A percentile compares a stretch with the other conserved stretches of the same genome.
Conservation (phyloP, 106 monocot species). For the Posidonia australis region DNA sequence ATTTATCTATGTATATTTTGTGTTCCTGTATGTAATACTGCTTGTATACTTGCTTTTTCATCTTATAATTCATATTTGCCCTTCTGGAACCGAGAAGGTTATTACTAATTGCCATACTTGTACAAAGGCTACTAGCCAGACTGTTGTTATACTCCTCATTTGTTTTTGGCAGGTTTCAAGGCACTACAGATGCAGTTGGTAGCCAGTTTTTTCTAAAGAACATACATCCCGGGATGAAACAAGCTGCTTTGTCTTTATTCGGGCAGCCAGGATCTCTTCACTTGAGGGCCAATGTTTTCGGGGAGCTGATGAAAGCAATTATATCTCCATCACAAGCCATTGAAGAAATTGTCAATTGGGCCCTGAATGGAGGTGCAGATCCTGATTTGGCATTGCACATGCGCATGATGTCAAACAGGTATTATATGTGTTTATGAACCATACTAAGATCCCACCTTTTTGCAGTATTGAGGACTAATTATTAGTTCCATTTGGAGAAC, state of each 20-base stretch:
- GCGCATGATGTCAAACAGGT: conserved; percentile 96
- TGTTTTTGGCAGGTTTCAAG: conserved; percentile 56
- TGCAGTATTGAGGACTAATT: no score
- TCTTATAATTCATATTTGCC: no score
- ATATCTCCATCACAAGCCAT: conserved; percentile 57
- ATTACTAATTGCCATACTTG: no score
- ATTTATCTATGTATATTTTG: no score
- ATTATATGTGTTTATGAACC: not conserved
- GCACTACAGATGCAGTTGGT: conserved; percentile 83
- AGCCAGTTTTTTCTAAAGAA: conserved; percentile 92
- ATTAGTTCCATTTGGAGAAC: no score
- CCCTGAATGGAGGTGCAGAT: conserved; percentile 47
- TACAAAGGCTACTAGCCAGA: no score
- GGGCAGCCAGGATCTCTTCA: conserved; percentile 37
- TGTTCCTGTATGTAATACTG: no score
- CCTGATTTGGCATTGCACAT: conserved; percentile 80
- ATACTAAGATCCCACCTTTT: no score
- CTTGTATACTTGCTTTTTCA: no score
- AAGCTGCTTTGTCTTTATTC: conserved; percentile 53
- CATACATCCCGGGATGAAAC: conserved; percentile 67
- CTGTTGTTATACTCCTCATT: not conserved
- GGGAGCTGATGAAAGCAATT: conserved; percentile 67
- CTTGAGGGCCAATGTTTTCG: conserved; percentile 79
- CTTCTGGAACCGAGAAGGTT: no score
- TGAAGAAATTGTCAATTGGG: conserved; percentile 57